Percentiles rank a stretch among this genome's conserved stretches.
Evolutionary conservation across 2,329 filamentous ascomycete species (phyloP).

Genomic region (Aspergillus novoparasiticus): DNA sequence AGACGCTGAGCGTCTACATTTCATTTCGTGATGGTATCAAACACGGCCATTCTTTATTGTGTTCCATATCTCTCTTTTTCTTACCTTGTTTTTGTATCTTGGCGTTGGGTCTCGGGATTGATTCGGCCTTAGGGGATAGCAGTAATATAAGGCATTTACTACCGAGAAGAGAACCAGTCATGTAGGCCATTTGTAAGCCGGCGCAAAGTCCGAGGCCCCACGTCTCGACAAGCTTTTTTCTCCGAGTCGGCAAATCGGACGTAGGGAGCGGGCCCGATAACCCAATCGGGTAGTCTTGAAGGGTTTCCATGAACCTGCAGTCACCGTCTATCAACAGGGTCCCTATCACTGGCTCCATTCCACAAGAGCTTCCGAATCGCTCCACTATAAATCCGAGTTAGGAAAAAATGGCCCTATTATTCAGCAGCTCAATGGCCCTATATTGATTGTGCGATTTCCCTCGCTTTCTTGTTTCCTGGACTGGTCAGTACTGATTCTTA

Average conservation of each 20-base stretch:
- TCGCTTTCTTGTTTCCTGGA: background rate
- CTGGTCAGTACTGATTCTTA: background rate
- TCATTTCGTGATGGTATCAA: background rate
- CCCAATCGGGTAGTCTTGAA: background rate
- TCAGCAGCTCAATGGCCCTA: background rate
- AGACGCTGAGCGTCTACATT: constrained; percentile 20
- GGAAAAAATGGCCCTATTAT: background rate
- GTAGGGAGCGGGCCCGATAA: background rate
- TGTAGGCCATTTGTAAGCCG: background rate
- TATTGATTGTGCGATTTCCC: background rate
- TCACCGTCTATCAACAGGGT: no score
- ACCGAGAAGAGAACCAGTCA: background rate
- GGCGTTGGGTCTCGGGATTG: background rate
- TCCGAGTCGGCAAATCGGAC: background rate
- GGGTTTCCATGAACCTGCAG: no score
- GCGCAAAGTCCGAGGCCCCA: background rate
- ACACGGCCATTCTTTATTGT: background rate
- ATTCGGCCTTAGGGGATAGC: background rate
- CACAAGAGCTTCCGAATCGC: background rate
- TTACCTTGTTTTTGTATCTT: background rate
- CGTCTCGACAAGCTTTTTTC: background rate
- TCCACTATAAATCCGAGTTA: background rate
- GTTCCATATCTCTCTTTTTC: background rate
- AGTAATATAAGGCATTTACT: background rate
- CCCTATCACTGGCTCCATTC: background rate